Evolutionary conservation across 192 early-diverging fungal genomes (phyloP), one percentile per base, ranked within the genome.

Genomic region (Gryganskiella cystojenkinii): DNA sequence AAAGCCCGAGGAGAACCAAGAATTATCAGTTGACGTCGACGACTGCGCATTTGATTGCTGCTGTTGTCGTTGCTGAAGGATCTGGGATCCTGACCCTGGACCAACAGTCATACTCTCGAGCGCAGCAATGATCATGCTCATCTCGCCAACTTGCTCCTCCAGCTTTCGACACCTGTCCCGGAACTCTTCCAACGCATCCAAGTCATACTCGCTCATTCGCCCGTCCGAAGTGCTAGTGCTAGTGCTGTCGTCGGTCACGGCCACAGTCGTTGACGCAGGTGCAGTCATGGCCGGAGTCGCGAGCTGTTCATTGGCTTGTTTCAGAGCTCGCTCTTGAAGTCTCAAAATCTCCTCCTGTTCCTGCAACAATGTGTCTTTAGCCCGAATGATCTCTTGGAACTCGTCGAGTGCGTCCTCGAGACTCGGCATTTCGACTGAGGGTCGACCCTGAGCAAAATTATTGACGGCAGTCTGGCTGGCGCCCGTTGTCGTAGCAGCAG

Each of bases 111-210:
- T n/a, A 4, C 61, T 64, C 33, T 78, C 74, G 4, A 78, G 61
- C 3, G 74, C 74, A 3, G 70, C 61, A 20, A 80, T 47, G 17
- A 67, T 71, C 59, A 56, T 42, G 20, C 75, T 64, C 61, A 80
- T 73, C 50, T 84, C 80, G 9, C 71, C 73, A 3, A 70, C 44
- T 35, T 82, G 74, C 25, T 59, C 71, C 35, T 81, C 80, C 28
- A 81, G 19, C 14, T 61, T 65, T 9, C 35, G 46, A 40, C 71
- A 61, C 50, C 70, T 70, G 34, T 34, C 20, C n/a, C 80, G 61
- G 30, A 74, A 66, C 2, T 67, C 62, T 3, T 75, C 80, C 51
- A 75, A 34, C 27, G 66, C 55, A 2, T 11, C 24, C 2, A 69
- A 37, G 47, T 78, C 74, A 64, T 68, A 78, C 22, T 59, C 35